Evolutionary conservation across 208 protist species (phyloP), one percentile per base, ranked within the genome.

Genomic region (Dictyostelium gargantuum): DNA sequence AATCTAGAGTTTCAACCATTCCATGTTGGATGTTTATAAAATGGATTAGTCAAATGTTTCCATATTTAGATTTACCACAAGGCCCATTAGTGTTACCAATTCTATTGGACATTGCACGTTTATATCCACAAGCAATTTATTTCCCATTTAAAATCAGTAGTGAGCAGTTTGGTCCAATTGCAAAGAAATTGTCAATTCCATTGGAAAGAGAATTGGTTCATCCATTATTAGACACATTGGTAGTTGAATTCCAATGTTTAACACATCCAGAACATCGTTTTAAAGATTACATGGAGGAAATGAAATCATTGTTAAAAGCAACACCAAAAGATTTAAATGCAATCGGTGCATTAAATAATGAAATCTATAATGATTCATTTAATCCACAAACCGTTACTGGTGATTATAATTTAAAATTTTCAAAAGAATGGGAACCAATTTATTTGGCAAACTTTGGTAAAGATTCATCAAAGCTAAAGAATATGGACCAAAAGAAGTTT

Each of bases 41-140:
- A 70, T 98, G 96, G 96, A 93, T 95, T 40, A 94, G 95, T 66
- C 97, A 98, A 89, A 96, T 98, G 42, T 89, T 98, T 32, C 84
- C 94, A 10, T 75, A 93, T 40, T 29, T 97, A 6, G 80, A 93
- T 70, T 91, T 84, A 74, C 50, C 75, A 42, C 80, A 96, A 81
- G 91, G 79, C 23, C 72, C 75, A 21, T 75, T 85, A 9, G 48
- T 95, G 23, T 79, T 94, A 10, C 44, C 68, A n/a, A 81, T 98
- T 8, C 86, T 98, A 0, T 58, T 75, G 6, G 80, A 91, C n/a
- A 81, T 98, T n/a, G 94, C 96, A 8, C 48, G 66, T 29, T 70
- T 79, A 6, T 96, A 97, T 74, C 96, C 96, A 56, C 97, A 98
- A 93, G 92, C 94, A 2, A 91, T 98, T 1, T 98, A 95, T 93